These are phyloP conservation scores for Picochlorum sp. DNA, from an alignment of 139 green algal species.

Conservation along the genomic window DNA sequence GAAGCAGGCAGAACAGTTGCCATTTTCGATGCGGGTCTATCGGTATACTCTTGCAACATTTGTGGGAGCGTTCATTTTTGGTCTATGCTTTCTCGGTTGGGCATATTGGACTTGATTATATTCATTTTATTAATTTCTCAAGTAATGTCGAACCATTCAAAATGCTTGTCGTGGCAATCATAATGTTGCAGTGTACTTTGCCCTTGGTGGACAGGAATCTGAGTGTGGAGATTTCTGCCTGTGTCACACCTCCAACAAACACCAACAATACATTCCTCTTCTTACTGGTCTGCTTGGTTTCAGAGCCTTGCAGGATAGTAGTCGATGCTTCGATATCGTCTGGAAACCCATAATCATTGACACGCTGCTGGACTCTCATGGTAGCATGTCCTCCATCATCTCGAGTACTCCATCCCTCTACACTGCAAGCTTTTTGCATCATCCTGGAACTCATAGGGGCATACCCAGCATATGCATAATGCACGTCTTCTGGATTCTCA, in stretches of 20 bases:
- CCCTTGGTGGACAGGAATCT: slow-evolving; percentile 53
- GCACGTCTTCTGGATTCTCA: slow-evolving; percentile 38
- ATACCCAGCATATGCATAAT: slow-evolving; percentile 63
- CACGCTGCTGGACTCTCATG: slow-evolving; percentile 23
- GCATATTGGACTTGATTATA: slow-evolving; percentile 16
- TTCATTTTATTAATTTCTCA: background rate
- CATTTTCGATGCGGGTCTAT: slow-evolving; percentile 31
- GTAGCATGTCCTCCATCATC: slow-evolving; percentile 40
- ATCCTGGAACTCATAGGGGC: slow-evolving; percentile 76
- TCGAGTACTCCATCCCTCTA: slow-evolving; percentile 30
- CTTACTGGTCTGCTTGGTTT: background rate
- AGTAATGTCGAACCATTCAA: slow-evolving; percentile 68
- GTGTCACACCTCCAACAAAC: slow-evolving; percentile 84
- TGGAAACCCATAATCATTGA: slow-evolving; percentile 29
- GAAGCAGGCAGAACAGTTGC: slow-evolving; percentile 22
- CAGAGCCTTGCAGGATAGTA: background rate
- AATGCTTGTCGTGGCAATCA: slow-evolving; percentile 73
- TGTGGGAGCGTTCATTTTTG: slow-evolving; percentile 9
- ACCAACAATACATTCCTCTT: slow-evolving; percentile 59
- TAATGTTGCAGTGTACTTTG: slow-evolving; percentile 52
- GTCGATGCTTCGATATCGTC: slow-evolving; percentile 4
- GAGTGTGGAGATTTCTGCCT: slow-evolving; percentile 77
- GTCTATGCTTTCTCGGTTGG: slow-evolving; percentile 29
- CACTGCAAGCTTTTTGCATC: slow-evolving; percentile 52
- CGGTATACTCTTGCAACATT: slow-evolving; percentile 27